A percentile compares a stretch with the other conserved stretches of the same genome.
phyloP scores from a whole-genome alignment of 2,329 filamentous ascomycete genomes.

The Fusarium sp. region DNA sequence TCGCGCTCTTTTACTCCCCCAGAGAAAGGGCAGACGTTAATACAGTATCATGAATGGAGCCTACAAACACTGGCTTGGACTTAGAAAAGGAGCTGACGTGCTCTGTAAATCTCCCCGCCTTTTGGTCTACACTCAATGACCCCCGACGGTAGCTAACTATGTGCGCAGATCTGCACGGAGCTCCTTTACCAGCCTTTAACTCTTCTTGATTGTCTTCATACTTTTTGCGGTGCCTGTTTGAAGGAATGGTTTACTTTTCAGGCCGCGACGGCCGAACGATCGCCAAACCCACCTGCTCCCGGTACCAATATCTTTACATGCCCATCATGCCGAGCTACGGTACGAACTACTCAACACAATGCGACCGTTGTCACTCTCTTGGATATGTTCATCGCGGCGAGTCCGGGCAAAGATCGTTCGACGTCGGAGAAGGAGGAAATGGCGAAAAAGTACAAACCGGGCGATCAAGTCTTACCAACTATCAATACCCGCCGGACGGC shows the following conservation, averaged over 20 bases:
- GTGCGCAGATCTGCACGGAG: constrained; percentile 89
- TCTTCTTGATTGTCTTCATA: constrained; percentile 92
- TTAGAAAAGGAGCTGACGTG: constrained; percentile 95
- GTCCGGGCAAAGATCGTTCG: constrained; percentile 79
- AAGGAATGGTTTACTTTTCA: constrained; percentile 97
- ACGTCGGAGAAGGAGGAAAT: constrained; percentile 82
- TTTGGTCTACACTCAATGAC: constrained; percentile 23
- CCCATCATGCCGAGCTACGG: constrained; percentile 88
- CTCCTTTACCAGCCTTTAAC: constrained; percentile 91
- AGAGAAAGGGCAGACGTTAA: constrained; percentile 32
- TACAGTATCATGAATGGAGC: constrained; percentile 60
- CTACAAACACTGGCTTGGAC: constrained; percentile 69
- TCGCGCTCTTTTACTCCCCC: constrained; percentile 15
- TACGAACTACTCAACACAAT: constrained; percentile 90
- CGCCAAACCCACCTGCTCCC: constrained; percentile 62
- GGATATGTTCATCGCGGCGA: constrained; percentile 86
- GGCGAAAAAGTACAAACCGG: constrained; percentile 79
- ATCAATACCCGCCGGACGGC: constrained; percentile 63
- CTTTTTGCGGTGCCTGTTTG: constrained; percentile 93
- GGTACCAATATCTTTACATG: constrained; percentile 78
- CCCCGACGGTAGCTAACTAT: constrained; percentile 30
- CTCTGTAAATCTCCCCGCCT: constrained; percentile 70
- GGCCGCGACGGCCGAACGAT: constrained; percentile 67
- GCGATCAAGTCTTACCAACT: constrained; percentile 82
- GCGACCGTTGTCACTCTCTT: constrained; percentile 89